Evolutionary conservation across 2,329 filamentous ascomycete species (phyloP).

Genomic region (Talaromyces sp.): DNA sequence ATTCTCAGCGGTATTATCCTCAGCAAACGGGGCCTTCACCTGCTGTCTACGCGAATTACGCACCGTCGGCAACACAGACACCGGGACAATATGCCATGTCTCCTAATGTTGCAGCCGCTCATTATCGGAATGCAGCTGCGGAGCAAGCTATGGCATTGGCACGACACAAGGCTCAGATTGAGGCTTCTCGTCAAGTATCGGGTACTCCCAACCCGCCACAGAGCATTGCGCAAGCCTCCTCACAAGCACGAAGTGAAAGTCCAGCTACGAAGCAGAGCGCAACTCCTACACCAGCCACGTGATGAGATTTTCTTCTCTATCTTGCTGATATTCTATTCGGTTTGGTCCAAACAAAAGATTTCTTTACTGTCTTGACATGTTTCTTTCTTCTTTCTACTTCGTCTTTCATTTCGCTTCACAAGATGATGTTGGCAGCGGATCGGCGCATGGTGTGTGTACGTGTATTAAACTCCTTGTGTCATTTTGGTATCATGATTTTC

Average conservation of each 20-base stretch:
- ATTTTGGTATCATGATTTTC: conserved; percentile 4
- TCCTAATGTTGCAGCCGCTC: conserved; percentile 34
- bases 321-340: background rate
- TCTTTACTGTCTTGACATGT: background rate
- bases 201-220: conserved; percentile 33
- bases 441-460: conserved; percentile 3
- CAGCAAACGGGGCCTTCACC: conserved; percentile 33
- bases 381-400: background rate
- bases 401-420: background rate
- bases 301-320: conserved; percentile 5
- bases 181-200: conserved; percentile 28
- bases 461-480: conserved; percentile 1
- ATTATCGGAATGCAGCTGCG: conserved; percentile 35
- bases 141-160: conserved; percentile 40
- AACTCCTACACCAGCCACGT: conserved; percentile 17
- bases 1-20: conserved; percentile 31
- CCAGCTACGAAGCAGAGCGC: conserved; percentile 25
- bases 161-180: conserved; percentile 23
- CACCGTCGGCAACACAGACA: conserved; percentile 28
- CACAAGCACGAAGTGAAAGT: conserved; percentile 36
- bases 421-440: conserved; percentile 5
- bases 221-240: conserved; percentile 20
- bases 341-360: background rate
- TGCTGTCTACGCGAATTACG: conserved; percentile 26
- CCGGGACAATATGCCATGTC: conserved; percentile 30